phyloP scores from a whole-genome alignment of 2,329 filamentous ascomycete species.

The Claviceps paspali region DNA sequence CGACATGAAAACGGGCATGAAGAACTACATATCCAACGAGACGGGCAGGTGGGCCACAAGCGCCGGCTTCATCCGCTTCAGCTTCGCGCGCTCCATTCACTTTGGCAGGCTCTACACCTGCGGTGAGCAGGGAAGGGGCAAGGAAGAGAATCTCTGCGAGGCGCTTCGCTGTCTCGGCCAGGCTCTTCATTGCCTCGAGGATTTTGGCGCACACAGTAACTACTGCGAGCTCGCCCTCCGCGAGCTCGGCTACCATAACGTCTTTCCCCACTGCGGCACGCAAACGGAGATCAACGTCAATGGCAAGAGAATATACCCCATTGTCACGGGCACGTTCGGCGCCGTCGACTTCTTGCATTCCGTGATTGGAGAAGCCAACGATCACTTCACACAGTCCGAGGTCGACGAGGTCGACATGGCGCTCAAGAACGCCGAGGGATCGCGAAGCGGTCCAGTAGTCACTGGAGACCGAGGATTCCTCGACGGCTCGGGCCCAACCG shows the following conservation, averaged over 20 bases:
- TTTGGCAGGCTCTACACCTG: slow-evolving; percentile 61
- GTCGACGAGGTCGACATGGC: slow-evolving; percentile 67
- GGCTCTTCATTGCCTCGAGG: slow-evolving; percentile 62
- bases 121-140: slow-evolving; percentile 43
- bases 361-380: slow-evolving; percentile 60
- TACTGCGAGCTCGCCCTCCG: slow-evolving; percentile 65
- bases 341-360: slow-evolving; percentile 76
- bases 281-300: slow-evolving; percentile 46
- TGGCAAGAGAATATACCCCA: slow-evolving; percentile 54
- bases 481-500: slow-evolving; percentile 24
- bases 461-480: slow-evolving; percentile 26
- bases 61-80: slow-evolving; percentile 66
- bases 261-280: slow-evolving; percentile 62
- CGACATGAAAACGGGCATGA: slow-evolving; percentile 77
- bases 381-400: slow-evolving; percentile 75
- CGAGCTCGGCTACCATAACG: slow-evolving; percentile 66
- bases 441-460: slow-evolving; percentile 19
- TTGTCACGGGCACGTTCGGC: slow-evolving; percentile 62
- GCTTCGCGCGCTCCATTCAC: slow-evolving; percentile 59
- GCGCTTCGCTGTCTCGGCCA: slow-evolving; percentile 64
- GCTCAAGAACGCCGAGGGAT: slow-evolving; percentile 50
- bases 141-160: slow-evolving; percentile 65
- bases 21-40: slow-evolving; percentile 97
- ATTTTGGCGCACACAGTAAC: slow-evolving; percentile 71
- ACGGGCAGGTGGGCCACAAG: slow-evolving; percentile 78